phyloP scores from a whole-genome alignment of 345 rosid species.

The Salix exigua region DNA sequence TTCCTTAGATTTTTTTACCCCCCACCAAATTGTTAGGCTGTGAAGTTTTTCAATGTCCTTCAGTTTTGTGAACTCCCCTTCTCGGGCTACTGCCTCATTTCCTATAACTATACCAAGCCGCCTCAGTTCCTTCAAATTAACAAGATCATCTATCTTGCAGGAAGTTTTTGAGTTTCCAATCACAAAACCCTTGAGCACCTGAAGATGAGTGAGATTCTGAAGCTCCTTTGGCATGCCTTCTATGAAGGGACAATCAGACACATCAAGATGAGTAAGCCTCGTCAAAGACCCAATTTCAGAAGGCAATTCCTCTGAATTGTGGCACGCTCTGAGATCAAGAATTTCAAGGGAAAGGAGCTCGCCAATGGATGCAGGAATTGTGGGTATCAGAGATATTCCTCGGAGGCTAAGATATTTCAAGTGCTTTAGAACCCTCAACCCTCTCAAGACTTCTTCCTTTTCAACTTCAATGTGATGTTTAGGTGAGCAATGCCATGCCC shows the following conservation, averaged over 20 bases:
- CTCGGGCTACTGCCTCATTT: not conserved
- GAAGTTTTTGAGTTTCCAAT: constrained; percentile 10
- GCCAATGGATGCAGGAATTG: constrained; percentile 19
- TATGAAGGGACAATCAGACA: constrained; percentile 38
- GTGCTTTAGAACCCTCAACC: constrained; percentile 10
- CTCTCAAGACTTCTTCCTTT: constrained; percentile 24
- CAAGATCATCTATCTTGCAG: constrained; percentile 8
- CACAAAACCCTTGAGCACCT: constrained; percentile 38
- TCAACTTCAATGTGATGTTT: constrained; percentile 39
- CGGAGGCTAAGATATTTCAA: constrained; percentile 39
- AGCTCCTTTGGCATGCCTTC: constrained; percentile 33
- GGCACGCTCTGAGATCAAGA: constrained; percentile 37
- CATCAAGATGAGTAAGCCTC: constrained; percentile 30
- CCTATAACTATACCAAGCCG: constrained; percentile 8
- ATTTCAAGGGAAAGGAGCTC: constrained; percentile 25
- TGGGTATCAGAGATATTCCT: constrained; percentile 37
- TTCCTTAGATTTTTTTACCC: not conserved
- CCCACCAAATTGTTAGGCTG: constrained; percentile 18
- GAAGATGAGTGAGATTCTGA: constrained; percentile 18
- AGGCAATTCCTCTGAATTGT: constrained; percentile 38
- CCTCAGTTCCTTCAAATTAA: constrained; percentile 8
- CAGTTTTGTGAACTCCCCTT: not conserved
- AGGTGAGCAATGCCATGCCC: constrained; percentile 27
- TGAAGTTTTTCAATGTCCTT: not conserved
- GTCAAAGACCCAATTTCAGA: constrained; percentile 16